phyloP scores from a whole-genome alignment of 179 eudicot genomes.

The Silene vulgaris region DNA sequence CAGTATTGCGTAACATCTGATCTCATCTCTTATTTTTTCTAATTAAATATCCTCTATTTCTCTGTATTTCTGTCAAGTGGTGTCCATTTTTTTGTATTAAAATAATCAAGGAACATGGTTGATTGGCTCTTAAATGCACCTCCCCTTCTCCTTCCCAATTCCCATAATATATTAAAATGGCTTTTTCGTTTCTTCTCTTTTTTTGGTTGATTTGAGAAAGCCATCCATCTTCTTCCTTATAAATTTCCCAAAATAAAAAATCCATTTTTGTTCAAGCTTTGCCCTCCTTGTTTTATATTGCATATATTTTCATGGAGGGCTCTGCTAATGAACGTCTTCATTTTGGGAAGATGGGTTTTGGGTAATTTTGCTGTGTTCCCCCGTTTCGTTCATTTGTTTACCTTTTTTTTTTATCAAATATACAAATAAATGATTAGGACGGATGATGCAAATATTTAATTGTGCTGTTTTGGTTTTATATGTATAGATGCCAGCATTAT shows the following conservation, averaged over 20 bases:
- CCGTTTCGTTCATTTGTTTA: background rate
- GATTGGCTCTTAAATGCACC: conserved; percentile 19
- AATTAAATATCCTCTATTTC: background rate
- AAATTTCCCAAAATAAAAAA: background rate
- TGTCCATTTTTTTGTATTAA: background rate
- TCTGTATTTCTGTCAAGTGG: background rate
- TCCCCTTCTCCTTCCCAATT: background rate
- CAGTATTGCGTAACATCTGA: too few species aligned
- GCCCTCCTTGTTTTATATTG: conserved; percentile 1
- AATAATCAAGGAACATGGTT: conserved; percentile 16
- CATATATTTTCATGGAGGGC: conserved; percentile 45
- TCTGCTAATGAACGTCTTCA: conserved; percentile 64
- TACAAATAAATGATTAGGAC: background rate
- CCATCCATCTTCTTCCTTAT: background rate
- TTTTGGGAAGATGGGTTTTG: conserved; percentile 98
- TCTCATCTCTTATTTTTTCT: background rate
- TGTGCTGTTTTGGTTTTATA: conserved; percentile 11
- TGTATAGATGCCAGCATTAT: conserved; percentile 78
- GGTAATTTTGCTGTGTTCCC: too few species aligned
- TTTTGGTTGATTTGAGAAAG: background rate
- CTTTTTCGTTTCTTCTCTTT: background rate
- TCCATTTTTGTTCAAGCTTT: conserved; percentile 13
- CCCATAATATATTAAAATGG: background rate
- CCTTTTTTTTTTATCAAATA: background rate
- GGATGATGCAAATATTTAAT: background rate